Evolutionary conservation across 2,329 filamentous ascomycete species (phyloP).

Genomic region (Dothistroma septosporum): DNA sequence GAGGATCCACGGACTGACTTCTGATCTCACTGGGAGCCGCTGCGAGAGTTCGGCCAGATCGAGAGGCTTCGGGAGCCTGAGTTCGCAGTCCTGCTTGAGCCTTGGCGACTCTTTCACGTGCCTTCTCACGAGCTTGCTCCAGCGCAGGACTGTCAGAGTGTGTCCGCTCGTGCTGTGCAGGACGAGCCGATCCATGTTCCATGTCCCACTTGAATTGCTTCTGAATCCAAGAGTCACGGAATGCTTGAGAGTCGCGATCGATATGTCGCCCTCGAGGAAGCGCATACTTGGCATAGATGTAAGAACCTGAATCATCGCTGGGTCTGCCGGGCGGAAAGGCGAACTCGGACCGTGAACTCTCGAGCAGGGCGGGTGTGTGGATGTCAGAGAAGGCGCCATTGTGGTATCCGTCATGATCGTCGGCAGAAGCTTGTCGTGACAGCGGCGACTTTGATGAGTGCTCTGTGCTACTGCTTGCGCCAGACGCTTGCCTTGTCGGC

Average conservation of each 20-base stretch:
- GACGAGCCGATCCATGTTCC: slow-evolving; percentile 7
- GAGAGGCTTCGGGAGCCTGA: slow-evolving; percentile 12
- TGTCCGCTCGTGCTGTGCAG: slow-evolving; percentile 17
- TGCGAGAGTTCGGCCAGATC: slow-evolving; percentile 16
- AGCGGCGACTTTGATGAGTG: slow-evolving; percentile 22
- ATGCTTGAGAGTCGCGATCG: slow-evolving; percentile 62
- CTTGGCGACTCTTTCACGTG: background rate
- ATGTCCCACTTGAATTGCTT: slow-evolving; percentile 60
- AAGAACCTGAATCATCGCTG: slow-evolving; percentile 53
- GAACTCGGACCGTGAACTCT: background rate
- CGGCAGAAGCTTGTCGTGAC: slow-evolving; percentile 40
- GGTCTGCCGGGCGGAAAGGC: slow-evolving; percentile 9
- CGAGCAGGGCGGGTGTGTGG: background rate
- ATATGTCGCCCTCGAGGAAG: slow-evolving; percentile 78
- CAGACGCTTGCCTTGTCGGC: slow-evolving; percentile 25
- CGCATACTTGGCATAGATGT: slow-evolving; percentile 79
- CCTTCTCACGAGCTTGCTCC: background rate
- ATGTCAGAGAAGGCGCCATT: background rate
- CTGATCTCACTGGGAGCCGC: slow-evolving; percentile 19
- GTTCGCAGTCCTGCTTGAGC: background rate
- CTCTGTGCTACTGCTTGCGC: slow-evolving; percentile 26
- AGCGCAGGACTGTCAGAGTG: slow-evolving; percentile 15
- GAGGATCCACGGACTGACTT: slow-evolving; percentile 32
- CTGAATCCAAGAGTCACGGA: slow-evolving; percentile 48
- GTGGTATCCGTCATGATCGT: slow-evolving; percentile 18